A percentile compares a stretch with the other conserved stretches of the same genome.
Evolutionary conservation across 208 protist genomes (phyloP).

Genomic region (Acanthamoeba sp.): DNA sequence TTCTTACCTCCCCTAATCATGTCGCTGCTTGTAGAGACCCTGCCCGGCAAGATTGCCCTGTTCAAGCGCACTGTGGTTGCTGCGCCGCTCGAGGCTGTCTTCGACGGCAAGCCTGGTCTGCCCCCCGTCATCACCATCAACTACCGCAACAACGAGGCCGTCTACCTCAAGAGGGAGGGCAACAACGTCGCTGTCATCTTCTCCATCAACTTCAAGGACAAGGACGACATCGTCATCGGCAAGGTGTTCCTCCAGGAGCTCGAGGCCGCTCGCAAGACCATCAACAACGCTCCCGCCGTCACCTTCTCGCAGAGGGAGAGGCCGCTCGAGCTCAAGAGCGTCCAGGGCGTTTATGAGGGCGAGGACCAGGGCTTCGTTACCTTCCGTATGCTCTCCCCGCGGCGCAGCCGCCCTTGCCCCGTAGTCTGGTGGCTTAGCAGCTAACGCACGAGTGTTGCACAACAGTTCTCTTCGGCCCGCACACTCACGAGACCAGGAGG

Average conservation of each 20-base stretch:
- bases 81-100: slow-evolving; percentile 73
- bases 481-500: slow-evolving; percentile 59
- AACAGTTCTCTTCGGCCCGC: slow-evolving; percentile 1
- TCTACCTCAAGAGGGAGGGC: slow-evolving; percentile 85
- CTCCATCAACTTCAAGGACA: slow-evolving; percentile 86
- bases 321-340: slow-evolving; percentile 83
- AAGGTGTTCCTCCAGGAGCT: slow-evolving; percentile 87
- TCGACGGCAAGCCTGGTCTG: slow-evolving; percentile 23
- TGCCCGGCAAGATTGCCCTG: not conserved
- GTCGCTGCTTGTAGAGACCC: not conserved
- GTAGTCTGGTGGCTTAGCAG: too few species aligned
- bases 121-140: slow-evolving; percentile 76
- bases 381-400: slow-evolving; percentile 76
- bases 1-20: not conserved
- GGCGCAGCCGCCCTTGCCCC: not conserved
- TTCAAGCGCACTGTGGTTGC: slow-evolving; percentile 83
- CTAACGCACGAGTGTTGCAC: not conserved
- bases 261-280: slow-evolving; percentile 64
- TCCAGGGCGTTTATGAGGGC: slow-evolving; percentile 78
- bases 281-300: slow-evolving; percentile 80
- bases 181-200: slow-evolving; percentile 86
- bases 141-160: slow-evolving; percentile 83
- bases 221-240: slow-evolving; percentile 83
- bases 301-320: slow-evolving; percentile 80
- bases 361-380: slow-evolving; percentile 82